Conservation (phyloP, 2,329 filamentous ascomycete species). For the Coniochaeta hoffmannii region DNA sequence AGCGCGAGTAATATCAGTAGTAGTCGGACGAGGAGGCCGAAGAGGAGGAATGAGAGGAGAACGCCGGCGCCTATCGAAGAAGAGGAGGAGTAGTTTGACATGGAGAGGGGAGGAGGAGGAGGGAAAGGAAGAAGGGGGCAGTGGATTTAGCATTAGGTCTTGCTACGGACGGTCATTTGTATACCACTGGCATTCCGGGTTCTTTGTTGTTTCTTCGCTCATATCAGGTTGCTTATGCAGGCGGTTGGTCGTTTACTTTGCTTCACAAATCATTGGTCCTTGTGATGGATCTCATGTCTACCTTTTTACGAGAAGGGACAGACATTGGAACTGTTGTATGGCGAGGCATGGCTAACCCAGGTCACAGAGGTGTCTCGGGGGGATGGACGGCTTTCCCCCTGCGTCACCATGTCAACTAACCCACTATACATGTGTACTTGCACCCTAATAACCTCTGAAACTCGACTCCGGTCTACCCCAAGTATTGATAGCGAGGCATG, state of each 20-base stretch:
- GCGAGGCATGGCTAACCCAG: too few species aligned
- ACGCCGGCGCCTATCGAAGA: slow-evolving; percentile 69
- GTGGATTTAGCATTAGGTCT: not conserved
- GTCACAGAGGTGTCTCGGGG: too few species aligned
- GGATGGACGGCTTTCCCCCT: too few species aligned
- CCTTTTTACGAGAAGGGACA: too few species aligned
- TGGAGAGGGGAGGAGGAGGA: not conserved
- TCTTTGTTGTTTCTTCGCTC: slow-evolving; percentile 2
- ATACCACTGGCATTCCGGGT: not conserved
- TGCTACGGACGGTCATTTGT: not conserved
- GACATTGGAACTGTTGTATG: too few species aligned
- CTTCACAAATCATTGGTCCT: not conserved
- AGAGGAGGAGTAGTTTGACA: slow-evolving; percentile 42
- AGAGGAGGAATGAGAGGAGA: slow-evolving; percentile 59
- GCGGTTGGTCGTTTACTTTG: not conserved
- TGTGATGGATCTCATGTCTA: too few species aligned
- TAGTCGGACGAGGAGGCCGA: slow-evolving; percentile 58
- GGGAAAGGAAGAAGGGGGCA: not conserved
- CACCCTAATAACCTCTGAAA: too few species aligned
- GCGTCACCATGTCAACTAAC: too few species aligned
- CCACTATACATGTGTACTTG: too few species aligned
- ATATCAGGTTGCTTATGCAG: not conserved
- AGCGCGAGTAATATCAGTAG: slow-evolving; percentile 75
- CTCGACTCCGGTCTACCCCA: too few species aligned
- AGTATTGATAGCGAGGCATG: not conserved